Base-by-base conservation (phyloP, 495 filamentous ascomycete species). In the Talaromyces wortmannii region DNA sequence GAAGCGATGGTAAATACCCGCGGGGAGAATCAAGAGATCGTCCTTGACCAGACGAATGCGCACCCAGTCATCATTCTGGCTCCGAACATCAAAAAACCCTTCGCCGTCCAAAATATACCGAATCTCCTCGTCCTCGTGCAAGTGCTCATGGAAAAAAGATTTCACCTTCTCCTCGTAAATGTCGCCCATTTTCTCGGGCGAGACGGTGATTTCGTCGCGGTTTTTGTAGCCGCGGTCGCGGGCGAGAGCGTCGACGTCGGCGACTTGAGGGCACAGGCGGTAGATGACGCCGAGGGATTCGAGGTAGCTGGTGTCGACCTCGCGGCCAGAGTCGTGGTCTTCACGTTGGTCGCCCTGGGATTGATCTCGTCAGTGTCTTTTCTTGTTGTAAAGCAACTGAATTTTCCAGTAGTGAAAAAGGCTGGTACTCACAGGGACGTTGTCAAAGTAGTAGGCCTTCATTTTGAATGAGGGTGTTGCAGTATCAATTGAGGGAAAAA, bases 101-200 rank as follows among this genome's bases (percentile, higher is more conserved):
- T 81, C 75, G 2, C 94, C 94, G 57, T 90, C 94, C 31, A 91
- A 76, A 61, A 98, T 89, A 64, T 97, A 98, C n/a, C 94, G 80
- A 56, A 98, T 98, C 82, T 98, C 94, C 77, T 98, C 94, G 65
- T 97, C 95, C 75, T 98, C 94, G 61, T 98, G 94, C 61, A 97
- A 71, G 70, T 98, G 94, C 78, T 98, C 94, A 45, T 86, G 67
- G 76, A 97, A 97, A 76, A 98, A 98, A 56, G 67, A 82, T 73
- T 88, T 90, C 57, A 98, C 89, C 65, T 97, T 97, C 57, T 84
- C 81, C 73, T 98, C 94, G 61, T 78, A 79, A 31, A 81, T 70
- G 44, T 79, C 86, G 51, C 92, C 92, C 90, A 97, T 91, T 54
- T 82, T 86, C 57, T 81, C 79, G 0, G 91, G 92, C 17, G 90